Evolutionary conservation across 441 rosid genomes (phyloP).

Genomic region (Brassica hybrid): DNA sequence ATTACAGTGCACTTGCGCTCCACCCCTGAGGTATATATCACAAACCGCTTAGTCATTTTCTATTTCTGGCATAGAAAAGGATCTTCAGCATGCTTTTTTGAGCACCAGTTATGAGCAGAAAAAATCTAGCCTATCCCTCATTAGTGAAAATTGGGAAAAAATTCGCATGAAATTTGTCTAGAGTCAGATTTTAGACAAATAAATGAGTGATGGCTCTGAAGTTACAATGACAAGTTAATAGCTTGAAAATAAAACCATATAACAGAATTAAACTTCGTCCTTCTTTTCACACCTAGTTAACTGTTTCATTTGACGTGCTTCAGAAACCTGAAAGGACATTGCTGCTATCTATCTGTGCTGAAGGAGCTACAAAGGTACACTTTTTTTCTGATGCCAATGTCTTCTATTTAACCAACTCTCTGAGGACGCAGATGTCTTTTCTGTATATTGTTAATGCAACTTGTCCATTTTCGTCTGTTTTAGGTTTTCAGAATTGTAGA

Average conservation of each 20-base stretch:
- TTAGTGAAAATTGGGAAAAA: constrained; percentile 6
- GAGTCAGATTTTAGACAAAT: constrained; percentile 14
- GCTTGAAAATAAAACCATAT: constrained; percentile 17
- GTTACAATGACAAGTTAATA: constrained; percentile 9
- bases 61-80: not conserved
- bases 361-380: constrained; percentile 92
- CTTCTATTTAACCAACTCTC: constrained; percentile 16
- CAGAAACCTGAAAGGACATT: constrained; percentile 94
- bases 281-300: not conserved
- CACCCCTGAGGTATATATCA: constrained; percentile 72
- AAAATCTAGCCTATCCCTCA: not conserved
- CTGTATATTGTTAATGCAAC: constrained; percentile 18
- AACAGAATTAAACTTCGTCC: constrained; percentile 4
- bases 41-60: constrained; percentile 10
- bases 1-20: constrained; percentile 69
- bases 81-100: constrained; percentile 11
- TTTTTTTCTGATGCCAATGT: constrained; percentile 27
- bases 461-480: constrained; percentile 39
- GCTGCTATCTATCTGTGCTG: constrained; percentile 74
- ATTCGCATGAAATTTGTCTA: not conserved
- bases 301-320: constrained; percentile 35
- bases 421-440: constrained; percentile 23
- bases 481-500: constrained; percentile 89
- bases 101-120: constrained; percentile 18
- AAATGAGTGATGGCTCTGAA: constrained; percentile 17